phyloP scores from a whole-genome alignment of 2,329 filamentous ascomycete genomes.

The Ophiostoma australiae region DNA sequence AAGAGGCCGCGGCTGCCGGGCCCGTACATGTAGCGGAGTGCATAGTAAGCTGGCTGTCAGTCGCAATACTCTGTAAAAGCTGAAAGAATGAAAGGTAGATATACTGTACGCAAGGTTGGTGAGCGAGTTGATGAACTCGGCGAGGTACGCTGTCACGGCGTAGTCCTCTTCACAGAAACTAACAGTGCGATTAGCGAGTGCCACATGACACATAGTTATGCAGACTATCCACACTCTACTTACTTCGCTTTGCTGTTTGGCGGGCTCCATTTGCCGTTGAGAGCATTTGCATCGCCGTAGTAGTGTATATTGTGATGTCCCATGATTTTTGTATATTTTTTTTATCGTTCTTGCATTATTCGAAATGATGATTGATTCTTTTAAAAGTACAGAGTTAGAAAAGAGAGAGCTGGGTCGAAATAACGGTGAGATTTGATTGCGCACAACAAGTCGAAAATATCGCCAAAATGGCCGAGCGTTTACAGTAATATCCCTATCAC shows the following conservation, averaged over 20 bases:
- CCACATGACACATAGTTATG: not conserved
- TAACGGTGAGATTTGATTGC: not conserved
- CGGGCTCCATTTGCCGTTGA: conserved; percentile 30
- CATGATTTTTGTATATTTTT: conserved; percentile 27
- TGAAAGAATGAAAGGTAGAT: conserved; percentile 8
- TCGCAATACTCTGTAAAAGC: not conserved
- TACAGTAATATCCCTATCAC: not conserved
- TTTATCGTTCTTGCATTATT: not conserved
- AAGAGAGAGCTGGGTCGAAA: not conserved
- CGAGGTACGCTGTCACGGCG: conserved; percentile 46
- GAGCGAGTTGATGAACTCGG: conserved; percentile 49
- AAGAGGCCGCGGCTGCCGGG: conserved; percentile 19
- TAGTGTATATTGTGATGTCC: conserved; percentile 30
- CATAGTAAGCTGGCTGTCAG: conserved; percentile 37
- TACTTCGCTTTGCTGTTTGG: conserved; percentile 32
- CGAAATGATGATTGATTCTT: not conserved
- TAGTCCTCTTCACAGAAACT: conserved; percentile 46
- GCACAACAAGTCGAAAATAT: not conserved
- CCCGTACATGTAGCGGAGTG: conserved; percentile 33
- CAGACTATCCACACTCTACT: conserved; percentile 14
- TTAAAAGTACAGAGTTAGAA: not conserved
- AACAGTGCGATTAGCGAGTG: not conserved
- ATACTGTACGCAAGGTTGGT: conserved; percentile 48
- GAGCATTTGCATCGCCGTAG: conserved; percentile 28
- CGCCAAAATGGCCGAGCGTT: not conserved